A percentile compares a stretch with the other conserved stretches of the same genome.
Conservation (phyloP, 164 flowering plant species). For the Tinospora cordifolia region DNA sequence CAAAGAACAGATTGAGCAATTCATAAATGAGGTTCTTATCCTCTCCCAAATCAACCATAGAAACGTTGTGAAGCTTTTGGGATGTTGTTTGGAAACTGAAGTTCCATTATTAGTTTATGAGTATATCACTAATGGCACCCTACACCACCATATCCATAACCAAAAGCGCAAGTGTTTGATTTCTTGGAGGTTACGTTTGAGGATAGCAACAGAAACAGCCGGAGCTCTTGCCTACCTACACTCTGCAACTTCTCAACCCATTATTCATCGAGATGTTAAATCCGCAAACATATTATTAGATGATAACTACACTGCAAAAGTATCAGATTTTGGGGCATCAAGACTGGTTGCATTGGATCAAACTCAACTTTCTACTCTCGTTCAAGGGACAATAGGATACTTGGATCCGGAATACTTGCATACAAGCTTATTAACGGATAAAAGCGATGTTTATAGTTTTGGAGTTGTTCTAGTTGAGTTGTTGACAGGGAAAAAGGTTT, state of each 20-base stretch:
- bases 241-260: neutral
- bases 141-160: neutral
- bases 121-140: constrained; percentile 1
- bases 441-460: constrained; percentile 4
- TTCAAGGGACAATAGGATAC: neutral
- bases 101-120: constrained; percentile 11
- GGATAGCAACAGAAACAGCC: neutral
- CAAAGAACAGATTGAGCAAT: constrained; percentile 4
- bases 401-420: constrained; percentile 1
- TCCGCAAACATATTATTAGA: neutral
- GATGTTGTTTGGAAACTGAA: constrained; percentile 7
- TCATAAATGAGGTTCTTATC: constrained; percentile 5
- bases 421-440: neutral
- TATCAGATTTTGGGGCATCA: constrained; percentile 7
- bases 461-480: constrained; percentile 8
- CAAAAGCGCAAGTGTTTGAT: neutral
- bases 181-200: neutral
- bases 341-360: neutral
- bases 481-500: neutral
- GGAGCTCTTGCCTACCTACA: constrained; percentile 1
- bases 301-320: neutral
- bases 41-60: constrained; percentile 6
- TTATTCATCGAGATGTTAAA: constrained; percentile 4
- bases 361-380: neutral
- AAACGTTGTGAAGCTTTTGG: constrained; percentile 9